Base-by-base conservation (phyloP, 306 rosid species). In the Ormosia semicastrata region DNA sequence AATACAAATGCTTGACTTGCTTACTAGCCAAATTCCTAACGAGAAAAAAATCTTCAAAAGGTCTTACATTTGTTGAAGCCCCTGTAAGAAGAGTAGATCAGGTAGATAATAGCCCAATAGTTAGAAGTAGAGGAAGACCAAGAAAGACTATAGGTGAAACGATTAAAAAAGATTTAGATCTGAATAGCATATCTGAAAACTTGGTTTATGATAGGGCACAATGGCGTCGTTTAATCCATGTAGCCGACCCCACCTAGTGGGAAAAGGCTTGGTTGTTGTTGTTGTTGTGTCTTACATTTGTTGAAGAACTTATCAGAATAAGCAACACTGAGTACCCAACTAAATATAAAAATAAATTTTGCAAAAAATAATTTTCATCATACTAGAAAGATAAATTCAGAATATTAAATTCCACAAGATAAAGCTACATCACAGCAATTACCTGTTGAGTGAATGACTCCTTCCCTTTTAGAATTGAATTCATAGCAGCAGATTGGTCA, bases 401-500 rank as follows among this genome's bases (percentile, higher is more conserved):
- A 47, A 68, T 14, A 76, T 60, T 30, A 32, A 80, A 74, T 79
- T 76, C 80, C 81, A 81, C 46, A 65, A 67, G 64, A 81, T 82
- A 82, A 69, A 83, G 75, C 71, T 71, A 84, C 77, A 83, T 79
- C 80, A 83, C 73, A 41, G 60, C 73, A 86, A 60, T 75, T 87
- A 95, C 98, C 97, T 85, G 91, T 54, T 71, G 92, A 18, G 97
- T 87, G 87, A 96, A 94, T 73, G 87, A 82, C 85, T 94, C 95
- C 86, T 96, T 96, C 74, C 93, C 92, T 57, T 92, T 90, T 68
- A 96, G 85, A 89, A 93, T 94, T 49, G 94, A 90, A 81, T 87
- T 90, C 98, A 94, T 96, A 81, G 92, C 97, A 78, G 91, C 85
- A 54, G 88, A 89, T 71, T 92, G 95, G 78, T 94, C 97, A 58